phyloP scores from a whole-genome alignment of 73 alveolate genomes.

The Paramecium caudatum region DNA sequence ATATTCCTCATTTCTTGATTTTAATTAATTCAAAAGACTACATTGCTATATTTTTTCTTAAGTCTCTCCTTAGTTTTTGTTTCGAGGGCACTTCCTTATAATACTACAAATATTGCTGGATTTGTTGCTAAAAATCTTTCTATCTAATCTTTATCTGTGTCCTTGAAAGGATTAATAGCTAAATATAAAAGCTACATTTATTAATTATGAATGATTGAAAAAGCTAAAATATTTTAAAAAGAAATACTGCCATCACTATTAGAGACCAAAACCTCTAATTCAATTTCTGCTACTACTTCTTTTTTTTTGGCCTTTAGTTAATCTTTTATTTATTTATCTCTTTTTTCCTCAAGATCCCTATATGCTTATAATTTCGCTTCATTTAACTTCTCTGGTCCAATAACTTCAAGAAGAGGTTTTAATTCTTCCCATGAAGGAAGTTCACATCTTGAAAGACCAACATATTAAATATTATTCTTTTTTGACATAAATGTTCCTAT shows the following conservation, averaged over 20 bases:
- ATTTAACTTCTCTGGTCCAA: constrained; percentile 53
- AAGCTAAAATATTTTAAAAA: neutral
- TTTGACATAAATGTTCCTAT: neutral
- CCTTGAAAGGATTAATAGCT: constrained; percentile 65
- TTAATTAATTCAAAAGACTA: constrained; percentile 40
- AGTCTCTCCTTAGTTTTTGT: constrained; percentile 37
- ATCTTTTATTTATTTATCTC: constrained; percentile 49
- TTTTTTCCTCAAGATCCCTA: constrained; percentile 64
- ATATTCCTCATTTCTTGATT: too few relatives aligned
- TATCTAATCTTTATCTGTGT: constrained; percentile 40
- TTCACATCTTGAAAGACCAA: constrained; percentile 42
- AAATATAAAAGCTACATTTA: constrained; percentile 30
- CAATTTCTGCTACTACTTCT: constrained; percentile 50
- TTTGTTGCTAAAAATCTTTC: neutral
- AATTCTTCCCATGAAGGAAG: constrained; percentile 53
- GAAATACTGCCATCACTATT: constrained; percentile 35
- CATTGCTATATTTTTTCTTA: constrained; percentile 25
- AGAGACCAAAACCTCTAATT: constrained; percentile 22
- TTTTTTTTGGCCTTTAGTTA: constrained; percentile 60
- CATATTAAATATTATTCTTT: constrained; percentile 28
- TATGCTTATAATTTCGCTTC: constrained; percentile 33
- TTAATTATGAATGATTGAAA: neutral
- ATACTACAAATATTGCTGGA: constrained; percentile 3
- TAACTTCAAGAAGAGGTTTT: constrained; percentile 23
- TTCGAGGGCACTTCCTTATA: constrained; percentile 26